Evolutionary conservation across 2,329 filamentous ascomycete genomes (phyloP), one percentile per base, ranked within the genome.

Genomic region (Phialophora chinensis): DNA sequence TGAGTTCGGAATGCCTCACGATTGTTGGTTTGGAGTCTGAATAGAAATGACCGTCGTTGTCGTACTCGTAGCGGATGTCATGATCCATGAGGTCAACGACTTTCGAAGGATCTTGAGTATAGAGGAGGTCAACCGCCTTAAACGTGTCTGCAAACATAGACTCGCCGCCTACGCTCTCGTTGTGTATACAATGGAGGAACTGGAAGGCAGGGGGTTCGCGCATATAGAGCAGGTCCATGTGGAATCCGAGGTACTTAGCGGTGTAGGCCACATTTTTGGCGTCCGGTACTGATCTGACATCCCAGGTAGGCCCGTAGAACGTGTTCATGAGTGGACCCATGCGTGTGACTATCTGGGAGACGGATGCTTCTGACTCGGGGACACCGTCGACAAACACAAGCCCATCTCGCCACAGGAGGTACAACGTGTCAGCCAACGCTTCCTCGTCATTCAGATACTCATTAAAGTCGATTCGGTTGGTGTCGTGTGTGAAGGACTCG

Each of bases 231-330:
- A 98, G 85, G 76, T 98, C 95, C 87, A 97, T 95, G 80, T 99
- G 95, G 56, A 97, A 88, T 17, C 91, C 91, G 1, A 98, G 87
- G 74, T 89, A 89, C 57, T 89, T 85, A 74, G 86, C 89, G 0
- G 94, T 97, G 79, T 98, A 93, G 10, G 95, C 94, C 3, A 97
- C 91, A 76, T 98, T 98, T 75, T 94, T 93, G 27, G 93, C 92
- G 63, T 91, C 78, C 1, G 90, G 89, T 61, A 96, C 90, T 3
- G 89, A 92, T 62, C 88, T 87, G 12, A 98, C 94, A 77, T 97
- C 91, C 88, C 93, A 98, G 0, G 92, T 96, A 72, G 85, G 83
- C 50, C 95, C 95, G 77, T 98, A 98, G 75, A 98, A 95, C 7
- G 93, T 95, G 73, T 92, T 88, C 74, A 92, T 90, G 29, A 97